A percentile compares a stretch with the other conserved stretches of the same genome.
phyloP scores from a whole-genome alignment of 768 basidiomycete species.

The Leccinum sublutescens region DNA sequence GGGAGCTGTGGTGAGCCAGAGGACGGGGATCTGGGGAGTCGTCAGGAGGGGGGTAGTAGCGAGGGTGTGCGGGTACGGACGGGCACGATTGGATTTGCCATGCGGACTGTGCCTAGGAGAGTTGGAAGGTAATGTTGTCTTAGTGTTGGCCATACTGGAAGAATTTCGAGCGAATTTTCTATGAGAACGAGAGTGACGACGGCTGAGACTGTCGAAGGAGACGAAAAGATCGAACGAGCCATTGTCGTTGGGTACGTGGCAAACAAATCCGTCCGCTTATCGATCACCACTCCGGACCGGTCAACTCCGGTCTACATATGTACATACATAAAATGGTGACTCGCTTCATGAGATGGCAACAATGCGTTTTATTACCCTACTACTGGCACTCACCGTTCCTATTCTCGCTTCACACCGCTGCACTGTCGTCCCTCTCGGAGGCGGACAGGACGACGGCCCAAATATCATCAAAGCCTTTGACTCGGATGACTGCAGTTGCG shows the following conservation, averaged over 20 bases:
- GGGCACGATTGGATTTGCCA: constrained; percentile 37
- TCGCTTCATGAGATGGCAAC: no score
- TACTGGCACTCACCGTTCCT: neutral
- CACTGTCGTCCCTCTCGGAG: constrained; percentile 23
- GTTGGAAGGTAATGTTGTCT: constrained; percentile 44
- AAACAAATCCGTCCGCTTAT: neutral
- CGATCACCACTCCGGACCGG: neutral
- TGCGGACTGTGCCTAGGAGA: constrained; percentile 42
- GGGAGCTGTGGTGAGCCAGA: constrained; percentile 48
- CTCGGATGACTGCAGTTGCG: constrained; percentile 11
- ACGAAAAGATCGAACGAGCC: constrained; percentile 23
- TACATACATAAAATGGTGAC: no score
- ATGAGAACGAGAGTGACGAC: constrained; percentile 47
- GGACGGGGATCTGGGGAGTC: constrained; percentile 33
- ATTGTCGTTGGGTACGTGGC: constrained; percentile 10
- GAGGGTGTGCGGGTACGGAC: constrained; percentile 32
- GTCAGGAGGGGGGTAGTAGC: neutral
- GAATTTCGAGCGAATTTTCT: constrained; percentile 51
- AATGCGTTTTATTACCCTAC: neutral
- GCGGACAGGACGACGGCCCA: constrained; percentile 20
- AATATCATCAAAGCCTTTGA: constrained; percentile 34
- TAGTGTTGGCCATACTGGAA: constrained; percentile 23
- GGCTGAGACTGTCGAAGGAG: constrained; percentile 15
- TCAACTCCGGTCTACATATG: neutral
- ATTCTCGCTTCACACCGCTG: constrained; percentile 9